These are phyloP conservation scores for Borealophlyctis nickersoniae DNA, from an alignment of 192 early-diverging fungal species.

Conservation along the genomic window DNA sequence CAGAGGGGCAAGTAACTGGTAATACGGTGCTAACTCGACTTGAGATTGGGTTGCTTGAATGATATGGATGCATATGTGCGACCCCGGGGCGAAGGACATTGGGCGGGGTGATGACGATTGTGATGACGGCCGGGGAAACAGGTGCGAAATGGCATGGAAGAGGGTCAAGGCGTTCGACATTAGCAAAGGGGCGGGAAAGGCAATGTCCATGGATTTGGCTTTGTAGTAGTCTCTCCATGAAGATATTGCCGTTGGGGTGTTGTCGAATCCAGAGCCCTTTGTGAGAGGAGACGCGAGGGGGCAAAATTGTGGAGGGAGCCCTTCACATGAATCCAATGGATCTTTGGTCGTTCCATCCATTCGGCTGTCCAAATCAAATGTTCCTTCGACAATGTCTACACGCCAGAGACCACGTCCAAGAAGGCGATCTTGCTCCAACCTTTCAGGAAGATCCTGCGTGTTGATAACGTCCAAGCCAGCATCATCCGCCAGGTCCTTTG, in stretches of 20 bases:
- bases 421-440: too few species aligned
- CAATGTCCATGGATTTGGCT: neutral
- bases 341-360: neutral
- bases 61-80: conserved; percentile 1
- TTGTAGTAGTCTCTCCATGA: conserved; percentile 3
- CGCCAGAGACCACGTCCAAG: neutral
- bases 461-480: neutral
- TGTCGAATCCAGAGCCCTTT: neutral
- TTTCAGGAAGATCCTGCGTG: neutral
- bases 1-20: conserved; percentile 1
- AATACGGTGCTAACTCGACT: neutral
- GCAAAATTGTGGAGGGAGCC: neutral
- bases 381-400: neutral
- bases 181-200: neutral
- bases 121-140: neutral
- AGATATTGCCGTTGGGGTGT: neutral
- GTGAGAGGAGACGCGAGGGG: neutral
- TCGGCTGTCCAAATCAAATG: neutral
- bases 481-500: neutral
- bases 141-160: conserved; percentile 5
- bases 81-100: neutral
- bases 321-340: neutral
- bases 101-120: neutral
- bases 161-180: conserved; percentile 3
- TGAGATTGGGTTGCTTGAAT: conserved; percentile 10